Base-by-base conservation (phyloP, 2,329 filamentous ascomycete genomes). In the Colletotrichum camelliae region DNA sequence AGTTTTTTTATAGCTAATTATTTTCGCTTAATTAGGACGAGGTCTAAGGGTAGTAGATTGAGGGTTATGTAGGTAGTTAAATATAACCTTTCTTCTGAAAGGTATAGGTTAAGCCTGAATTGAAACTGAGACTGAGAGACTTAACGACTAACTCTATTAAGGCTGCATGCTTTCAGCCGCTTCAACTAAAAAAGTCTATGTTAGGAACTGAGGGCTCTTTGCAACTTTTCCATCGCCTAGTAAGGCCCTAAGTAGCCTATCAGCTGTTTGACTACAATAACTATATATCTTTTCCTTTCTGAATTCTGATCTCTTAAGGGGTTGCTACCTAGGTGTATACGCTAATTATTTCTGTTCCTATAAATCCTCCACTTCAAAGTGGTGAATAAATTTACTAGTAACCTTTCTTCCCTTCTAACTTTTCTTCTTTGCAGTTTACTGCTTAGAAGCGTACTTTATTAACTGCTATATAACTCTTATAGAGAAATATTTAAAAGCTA, bases 341-440 rank as follows among this genome's bases (percentile, higher is more conserved):
- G n/a, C 1, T 12, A n/a, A 52, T 52, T n/a, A 4, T 21, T 52
- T 2, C n/a, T 52, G 5, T 52, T 52, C 0, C 10, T n/a, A 0
- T 52, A 3, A 21, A 21, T 1, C n/a, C 3, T 52, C n/a, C n/a
- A 52, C 43, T 13, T 7, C 43, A 21, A n/a, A 10, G n/a, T 13
- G n/a, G 13, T 52, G 43, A 5, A 13, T 48, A n/a, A 21, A 10
- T n/a, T 12, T 10, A 21, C 4, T 48, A n/a, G n/a, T 13, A 21
- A 13, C n/a, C n/a, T n/a, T n/a, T n/a, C n/a, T n/a, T n/a, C n/a
- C n/a, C n/a, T n/a, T n/a, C n/a, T n/a, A n/a, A n/a, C n/a, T n/a
- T n/a, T n/a, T n/a, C n/a, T n/a, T n/a, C n/a, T n/a, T n/a, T n/a
- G n/a, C n/a, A n/a, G n/a, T n/a, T n/a, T n/a, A n/a, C n/a, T n/a